Evolutionary conservation across 306 rosid species (phyloP), one percentile per base, ranked within the genome.

Genomic region (Malus sieversii): DNA sequence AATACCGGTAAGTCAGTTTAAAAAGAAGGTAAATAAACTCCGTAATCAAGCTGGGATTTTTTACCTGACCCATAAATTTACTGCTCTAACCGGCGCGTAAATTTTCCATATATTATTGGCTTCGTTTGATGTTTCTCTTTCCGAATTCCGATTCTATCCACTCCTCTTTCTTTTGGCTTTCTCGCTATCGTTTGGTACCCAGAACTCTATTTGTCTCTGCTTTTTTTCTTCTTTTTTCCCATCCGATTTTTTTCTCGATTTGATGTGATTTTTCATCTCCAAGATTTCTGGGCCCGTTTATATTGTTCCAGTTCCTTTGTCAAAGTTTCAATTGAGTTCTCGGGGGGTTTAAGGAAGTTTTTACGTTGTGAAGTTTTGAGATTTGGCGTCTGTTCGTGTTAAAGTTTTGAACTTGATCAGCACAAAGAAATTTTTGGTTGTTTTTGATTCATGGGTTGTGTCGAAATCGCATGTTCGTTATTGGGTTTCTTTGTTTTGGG

Each of bases 1-100:
- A 55, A 60, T 66, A 75, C 83, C 64, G 77, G 80, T 81, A 72
- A 81, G 82, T 81, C 77, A 52, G 72, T 81, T 75, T 55, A 68
- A 72, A 23, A 19, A 27, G 58, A 1, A 8, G 27, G 23, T 20
- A 8, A 62, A 18, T 25, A 12, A 38, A 8, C 18, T 10, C 27
- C 63, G 44, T 20, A 22, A 46, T 73, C 29, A 35, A 35, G 32
- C 5, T 42, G 33, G 27, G 57, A 15, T 48, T 67, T 66, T 72
- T 38, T 68, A 48, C 3, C 14, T 52, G 40, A 29, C 20, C 45
- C 52, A 29, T 6, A 38, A 40, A 73, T 62, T 12, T 4, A 64
- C 30, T 12, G 72, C 82, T 60, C 46, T 53, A 44, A 69, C 62
- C 25, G 27, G 2, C 9, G 29, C 33, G 11, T 11, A 19, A 61